These are phyloP conservation scores for Russula emetica DNA, from an alignment of 768 basidiomycete species.

Conservation along the genomic window DNA sequence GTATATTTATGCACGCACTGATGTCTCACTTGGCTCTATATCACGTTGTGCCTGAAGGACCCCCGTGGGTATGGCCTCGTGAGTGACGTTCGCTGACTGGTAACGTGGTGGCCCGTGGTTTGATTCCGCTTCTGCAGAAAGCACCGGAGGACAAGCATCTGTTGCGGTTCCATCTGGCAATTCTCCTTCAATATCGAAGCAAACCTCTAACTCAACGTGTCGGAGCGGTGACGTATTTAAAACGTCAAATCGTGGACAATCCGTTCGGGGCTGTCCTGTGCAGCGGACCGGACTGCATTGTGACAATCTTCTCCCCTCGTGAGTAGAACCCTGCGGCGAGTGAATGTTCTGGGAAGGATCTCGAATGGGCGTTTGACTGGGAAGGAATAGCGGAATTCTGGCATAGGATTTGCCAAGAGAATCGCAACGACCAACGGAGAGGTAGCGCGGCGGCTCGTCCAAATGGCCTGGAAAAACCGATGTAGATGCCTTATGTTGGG, in stretches of 20 bases:
- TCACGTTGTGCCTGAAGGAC: background rate
- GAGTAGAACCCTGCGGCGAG: background rate
- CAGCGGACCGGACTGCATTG: background rate
- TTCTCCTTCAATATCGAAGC: background rate
- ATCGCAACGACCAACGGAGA: background rate
- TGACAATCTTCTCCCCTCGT: background rate
- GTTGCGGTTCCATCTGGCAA: background rate
- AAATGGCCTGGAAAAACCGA: background rate
- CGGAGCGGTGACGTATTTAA: background rate
- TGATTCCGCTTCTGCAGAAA: background rate
- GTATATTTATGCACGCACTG: slow-evolving; percentile 1
- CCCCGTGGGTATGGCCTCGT: background rate
- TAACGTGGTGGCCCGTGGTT: background rate
- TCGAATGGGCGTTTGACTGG: slow-evolving; percentile 19
- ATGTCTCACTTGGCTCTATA: background rate
- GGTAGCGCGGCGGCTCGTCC: background rate
- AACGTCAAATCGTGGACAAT: background rate
- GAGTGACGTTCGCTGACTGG: background rate
- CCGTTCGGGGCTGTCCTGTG: background rate
- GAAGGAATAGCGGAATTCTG: slow-evolving; percentile 16
- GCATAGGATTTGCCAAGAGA: background rate
- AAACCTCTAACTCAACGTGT: background rate
- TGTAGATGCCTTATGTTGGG: background rate
- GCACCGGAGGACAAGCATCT: background rate
- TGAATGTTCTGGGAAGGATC: background rate